Percentiles rank a stretch among this genome's conserved stretches.
phyloP scores from a whole-genome alignment of 208 protist genomes.

The Trypanosomatidae sp. region DNA sequence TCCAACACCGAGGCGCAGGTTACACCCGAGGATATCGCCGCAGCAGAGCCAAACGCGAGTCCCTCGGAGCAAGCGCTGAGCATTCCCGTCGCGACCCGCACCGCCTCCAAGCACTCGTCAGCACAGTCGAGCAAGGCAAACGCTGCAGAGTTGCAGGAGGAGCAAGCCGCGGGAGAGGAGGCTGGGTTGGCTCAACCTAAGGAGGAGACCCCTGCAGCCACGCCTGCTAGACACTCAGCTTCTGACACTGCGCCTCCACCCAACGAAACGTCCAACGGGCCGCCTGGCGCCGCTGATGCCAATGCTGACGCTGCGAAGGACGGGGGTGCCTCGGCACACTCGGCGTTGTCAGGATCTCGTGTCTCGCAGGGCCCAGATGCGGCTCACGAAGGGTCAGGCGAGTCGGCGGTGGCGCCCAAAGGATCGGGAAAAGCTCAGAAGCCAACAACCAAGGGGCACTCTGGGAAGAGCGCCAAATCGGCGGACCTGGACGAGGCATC shows the following conservation, averaged over 20 bases:
- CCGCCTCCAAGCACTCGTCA: not conserved
- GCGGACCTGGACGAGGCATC: not conserved
- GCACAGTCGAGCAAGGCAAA: not conserved
- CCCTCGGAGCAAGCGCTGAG: slow-evolving; percentile 7
- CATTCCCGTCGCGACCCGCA: slow-evolving; percentile 7
- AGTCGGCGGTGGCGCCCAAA: not conserved
- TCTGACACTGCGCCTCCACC: not conserved
- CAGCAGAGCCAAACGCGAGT: not conserved
- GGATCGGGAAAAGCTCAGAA: not conserved
- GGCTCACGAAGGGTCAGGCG: not conserved
- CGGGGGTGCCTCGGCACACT: not conserved
- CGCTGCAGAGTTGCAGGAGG: not conserved
- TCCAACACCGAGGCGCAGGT: not conserved
- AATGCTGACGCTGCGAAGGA: not conserved
- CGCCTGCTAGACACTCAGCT: not conserved
- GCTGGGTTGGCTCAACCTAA: not conserved
- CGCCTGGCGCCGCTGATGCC: not conserved
- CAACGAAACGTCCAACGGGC: not conserved
- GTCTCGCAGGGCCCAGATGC: not conserved
- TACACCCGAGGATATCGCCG: not conserved
- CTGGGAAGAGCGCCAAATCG: not conserved
- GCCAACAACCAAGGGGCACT: not conserved
- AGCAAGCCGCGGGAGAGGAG: not conserved
- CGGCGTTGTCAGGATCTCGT: not conserved
- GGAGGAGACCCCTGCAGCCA: not conserved